phyloP scores from a whole-genome alignment of 2,329 filamentous ascomycete species.

The Aspergillus tamarii region DNA sequence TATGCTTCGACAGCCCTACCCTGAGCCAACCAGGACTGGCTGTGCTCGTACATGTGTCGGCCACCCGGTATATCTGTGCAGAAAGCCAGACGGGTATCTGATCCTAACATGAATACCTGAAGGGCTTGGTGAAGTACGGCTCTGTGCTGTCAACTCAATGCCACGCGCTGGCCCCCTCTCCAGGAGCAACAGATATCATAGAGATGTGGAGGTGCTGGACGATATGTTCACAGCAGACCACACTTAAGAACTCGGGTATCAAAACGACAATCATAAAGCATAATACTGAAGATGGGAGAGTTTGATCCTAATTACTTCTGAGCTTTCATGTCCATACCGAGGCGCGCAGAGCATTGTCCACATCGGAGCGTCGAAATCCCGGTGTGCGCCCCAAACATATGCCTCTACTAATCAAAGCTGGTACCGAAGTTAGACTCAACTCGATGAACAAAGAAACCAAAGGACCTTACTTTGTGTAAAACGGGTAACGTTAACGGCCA shows the following conservation, averaged over 20 bases:
- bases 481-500: conserved; percentile 15
- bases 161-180: neutral
- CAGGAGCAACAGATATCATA: neutral
- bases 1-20: neutral
- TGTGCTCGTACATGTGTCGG: neutral
- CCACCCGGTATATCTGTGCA: neutral
- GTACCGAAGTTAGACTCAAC: conserved; percentile 9
- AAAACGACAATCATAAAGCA: neutral
- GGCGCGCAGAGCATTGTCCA: conserved; percentile 22
- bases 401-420: conserved; percentile 23
- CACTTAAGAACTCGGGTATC: too few species aligned
- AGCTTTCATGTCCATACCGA: conserved; percentile 12
- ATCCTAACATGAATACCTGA: neutral
- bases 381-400: conserved; percentile 32
- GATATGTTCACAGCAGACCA: neutral
- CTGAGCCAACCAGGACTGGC: neutral
- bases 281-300: neutral
- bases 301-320: neutral
- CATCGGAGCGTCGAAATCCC: conserved; percentile 26
- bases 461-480: conserved; percentile 22
- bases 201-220: neutral
- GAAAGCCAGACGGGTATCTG: neutral
- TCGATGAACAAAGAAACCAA: neutral
- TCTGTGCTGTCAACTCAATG: neutral
- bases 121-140: neutral